Evolutionary conservation across 495 filamentous ascomycete genomes (phyloP), one percentile per base, ranked within the genome.

Genomic region (Chaetomium fimeti): DNA sequence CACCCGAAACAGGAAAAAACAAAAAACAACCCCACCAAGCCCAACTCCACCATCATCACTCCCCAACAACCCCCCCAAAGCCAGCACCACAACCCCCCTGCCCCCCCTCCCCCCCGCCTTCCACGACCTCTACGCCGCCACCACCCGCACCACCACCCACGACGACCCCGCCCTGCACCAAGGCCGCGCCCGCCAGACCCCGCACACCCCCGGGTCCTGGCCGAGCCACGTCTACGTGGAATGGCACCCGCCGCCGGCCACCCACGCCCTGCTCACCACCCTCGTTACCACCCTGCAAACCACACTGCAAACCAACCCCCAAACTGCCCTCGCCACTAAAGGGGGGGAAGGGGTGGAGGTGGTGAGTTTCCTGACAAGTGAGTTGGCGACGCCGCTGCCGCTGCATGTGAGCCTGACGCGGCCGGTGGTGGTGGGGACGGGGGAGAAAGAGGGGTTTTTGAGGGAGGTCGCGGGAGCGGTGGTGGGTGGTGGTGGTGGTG

Each of bases 221-320:
- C 90, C 94, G 2, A 92, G 87, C 20, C 92, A 97, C 75, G 69
- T 97, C 24, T 98, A 95, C 74, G 80, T 98, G 61, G 93, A 98
- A 80, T 98, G 93, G 91, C 83, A 86, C 76, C 90, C 92, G 25
- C 77, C 81, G 0, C 75, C 82, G 57, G 65, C 76, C 60, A 84
- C 91, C 66, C 81, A 85, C 53, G 67, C 69, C 7, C 67, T 78
- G 8, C 78, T 96, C 61, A 67, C 77, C n/a, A n/a, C n/a, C n/a
- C n/a, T n/a, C n/a, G n/a, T n/a, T n/a, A n/a, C n/a, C n/a, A n/a
- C n/a, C n/a, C n/a, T n/a, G n/a, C n/a, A n/a, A n/a, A n/a, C n/a
- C n/a, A n/a, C n/a, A n/a, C n/a, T n/a, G n/a, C n/a, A n/a, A n/a
- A n/a, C n/a, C n/a, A n/a, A n/a, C n/a, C n/a, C n/a, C n/a, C n/a